Percentiles rank a stretch among this genome's conserved stretches.
Conservation (phyloP, 768 basidiomycete species). For the Galerina sulciceps region DNA sequence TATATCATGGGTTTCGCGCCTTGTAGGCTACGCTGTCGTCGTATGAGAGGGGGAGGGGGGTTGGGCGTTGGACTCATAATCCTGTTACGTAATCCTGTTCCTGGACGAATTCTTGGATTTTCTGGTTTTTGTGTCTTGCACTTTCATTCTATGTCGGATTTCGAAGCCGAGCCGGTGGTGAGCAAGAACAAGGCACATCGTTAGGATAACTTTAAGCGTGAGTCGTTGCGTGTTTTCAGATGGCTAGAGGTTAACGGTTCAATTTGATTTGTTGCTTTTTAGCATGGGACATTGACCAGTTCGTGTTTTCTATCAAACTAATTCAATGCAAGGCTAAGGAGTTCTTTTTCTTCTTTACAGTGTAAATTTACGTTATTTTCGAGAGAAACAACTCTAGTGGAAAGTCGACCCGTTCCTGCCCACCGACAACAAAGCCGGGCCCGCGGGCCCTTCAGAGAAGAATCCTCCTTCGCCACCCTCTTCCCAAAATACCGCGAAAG, state of each 20-base stretch:
- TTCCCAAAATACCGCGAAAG: too few species aligned
- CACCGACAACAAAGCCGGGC: slow-evolving; percentile 79
- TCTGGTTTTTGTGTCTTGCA: too few species aligned
- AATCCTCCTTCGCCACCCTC: too few species aligned
- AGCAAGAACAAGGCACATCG: slow-evolving; percentile 90
- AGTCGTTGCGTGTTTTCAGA: slow-evolving; percentile 29
- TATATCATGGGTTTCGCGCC: too few species aligned
- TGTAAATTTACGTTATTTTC: slow-evolving; percentile 44
- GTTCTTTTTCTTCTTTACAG: slow-evolving; percentile 27
- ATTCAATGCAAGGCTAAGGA: not conserved
- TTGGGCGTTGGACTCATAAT: too few species aligned
- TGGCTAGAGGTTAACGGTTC: slow-evolving; percentile 3
- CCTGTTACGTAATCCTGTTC: too few species aligned
- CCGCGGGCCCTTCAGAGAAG: slow-evolving; percentile 84
- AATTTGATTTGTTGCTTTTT: slow-evolving; percentile 16
- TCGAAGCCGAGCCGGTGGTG: slow-evolving; percentile 44
- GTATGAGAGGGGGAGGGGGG: too few species aligned
- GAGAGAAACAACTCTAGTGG: slow-evolving; percentile 72
- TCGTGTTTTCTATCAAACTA: slow-evolving; percentile 35
- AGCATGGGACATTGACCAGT: slow-evolving; percentile 99
- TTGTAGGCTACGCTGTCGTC: too few species aligned
- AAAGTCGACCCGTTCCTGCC: slow-evolving; percentile 81
- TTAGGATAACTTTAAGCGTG: slow-evolving; percentile 97
- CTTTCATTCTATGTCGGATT: slow-evolving; percentile 51
- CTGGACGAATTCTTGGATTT: too few species aligned